Evolutionary conservation across 2,329 filamentous ascomycete species (phyloP).

Genomic region (Aspergillus pseudoterreus): DNA sequence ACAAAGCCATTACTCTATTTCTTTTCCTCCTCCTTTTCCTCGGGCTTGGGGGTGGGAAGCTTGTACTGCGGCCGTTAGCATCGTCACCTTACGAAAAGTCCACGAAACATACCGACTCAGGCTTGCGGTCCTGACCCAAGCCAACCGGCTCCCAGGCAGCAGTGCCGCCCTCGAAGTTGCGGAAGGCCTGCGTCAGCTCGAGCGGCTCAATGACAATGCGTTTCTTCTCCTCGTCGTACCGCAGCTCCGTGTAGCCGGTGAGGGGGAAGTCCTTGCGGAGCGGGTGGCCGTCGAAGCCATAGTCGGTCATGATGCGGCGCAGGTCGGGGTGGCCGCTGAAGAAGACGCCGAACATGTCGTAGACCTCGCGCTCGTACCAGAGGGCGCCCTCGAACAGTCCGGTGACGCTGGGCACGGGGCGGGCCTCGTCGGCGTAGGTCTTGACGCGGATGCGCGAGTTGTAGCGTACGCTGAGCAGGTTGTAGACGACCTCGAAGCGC

Average conservation of each 20-base stretch:
- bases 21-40: constrained; percentile 87
- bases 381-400: constrained; percentile 89
- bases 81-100: not conserved
- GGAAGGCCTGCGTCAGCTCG: constrained; percentile 96
- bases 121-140: constrained; percentile 70
- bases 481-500: constrained; percentile 98
- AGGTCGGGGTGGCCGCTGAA: constrained; percentile 94
- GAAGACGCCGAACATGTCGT: constrained; percentile 96
- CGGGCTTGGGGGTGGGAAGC: constrained; percentile 90
- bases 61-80: constrained; percentile 62
- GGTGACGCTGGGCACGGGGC: constrained; percentile 84
- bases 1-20: constrained; percentile 60
- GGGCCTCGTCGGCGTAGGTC: constrained; percentile 96
- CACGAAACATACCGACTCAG: constrained; percentile 57
- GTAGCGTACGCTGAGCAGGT: constrained; percentile 90
- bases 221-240: constrained; percentile 99
- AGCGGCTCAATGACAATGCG: constrained; percentile 96
- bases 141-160: constrained; percentile 69
- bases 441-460: constrained; percentile 97
- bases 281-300: constrained; percentile 97
- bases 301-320: constrained; percentile 97
- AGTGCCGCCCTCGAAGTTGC: constrained; percentile 91
- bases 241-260: constrained; percentile 95
- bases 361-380: constrained; percentile 98
- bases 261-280: constrained; percentile 96